Percentiles rank a stretch among this genome's conserved stretches.
Conservation (phyloP, 306 rosid species). For the Comarum palustre region DNA sequence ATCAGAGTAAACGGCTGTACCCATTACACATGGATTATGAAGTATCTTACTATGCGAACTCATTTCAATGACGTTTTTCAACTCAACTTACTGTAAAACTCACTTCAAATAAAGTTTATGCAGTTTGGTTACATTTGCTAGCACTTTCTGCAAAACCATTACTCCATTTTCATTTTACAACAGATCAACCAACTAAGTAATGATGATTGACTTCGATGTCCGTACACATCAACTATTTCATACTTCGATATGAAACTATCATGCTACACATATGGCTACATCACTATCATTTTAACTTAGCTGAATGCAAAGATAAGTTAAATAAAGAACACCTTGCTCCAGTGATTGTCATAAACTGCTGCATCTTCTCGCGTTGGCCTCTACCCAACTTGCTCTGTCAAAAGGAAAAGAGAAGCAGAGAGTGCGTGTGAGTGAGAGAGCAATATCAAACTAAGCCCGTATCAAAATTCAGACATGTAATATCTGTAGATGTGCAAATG, state of each 20-base stretch:
- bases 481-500: neutral
- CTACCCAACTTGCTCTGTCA: slow-evolving; percentile 83
- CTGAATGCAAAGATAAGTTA: neutral
- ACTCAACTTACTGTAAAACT: neutral
- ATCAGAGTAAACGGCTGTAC: neutral
- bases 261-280: neutral
- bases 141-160: neutral
- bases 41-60: neutral
- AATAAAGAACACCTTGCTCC: slow-evolving; percentile 61
- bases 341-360: slow-evolving; percentile 87
- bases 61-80: neutral
- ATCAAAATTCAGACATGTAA: neutral
- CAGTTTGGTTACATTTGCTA: neutral
- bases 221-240: neutral
- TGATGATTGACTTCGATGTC: neutral
- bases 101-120: neutral
- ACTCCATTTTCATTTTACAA: neutral
- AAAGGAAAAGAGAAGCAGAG: slow-evolving; percentile 6
- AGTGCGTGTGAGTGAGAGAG: neutral
- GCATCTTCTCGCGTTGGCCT: slow-evolving; percentile 92
- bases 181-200: neutral
- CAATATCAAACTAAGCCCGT: neutral
- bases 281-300: neutral
- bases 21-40: neutral
- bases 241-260: neutral